Percentiles rank a stretch among this genome's conserved stretches.
phyloP scores from a whole-genome alignment of 2,329 filamentous ascomycete genomes.

The Diaporthe australafricana region DNA sequence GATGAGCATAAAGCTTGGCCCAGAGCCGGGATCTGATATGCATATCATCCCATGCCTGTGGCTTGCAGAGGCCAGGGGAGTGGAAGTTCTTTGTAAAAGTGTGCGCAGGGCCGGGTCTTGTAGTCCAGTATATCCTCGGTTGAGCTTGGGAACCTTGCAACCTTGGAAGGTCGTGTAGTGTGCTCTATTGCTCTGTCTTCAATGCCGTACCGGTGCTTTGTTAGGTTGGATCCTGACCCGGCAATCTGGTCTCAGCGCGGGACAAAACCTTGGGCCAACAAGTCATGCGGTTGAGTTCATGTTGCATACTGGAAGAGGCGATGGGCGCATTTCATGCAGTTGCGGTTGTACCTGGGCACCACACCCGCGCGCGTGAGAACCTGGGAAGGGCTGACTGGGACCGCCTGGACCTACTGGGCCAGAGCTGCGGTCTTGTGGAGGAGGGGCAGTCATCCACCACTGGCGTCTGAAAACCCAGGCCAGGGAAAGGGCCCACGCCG shows the following conservation, averaged over 20 bases:
- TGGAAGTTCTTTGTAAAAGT: not conserved
- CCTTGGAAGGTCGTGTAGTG: not conserved
- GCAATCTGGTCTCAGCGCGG: not conserved
- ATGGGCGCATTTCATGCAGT: constrained; percentile 18
- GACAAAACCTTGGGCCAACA: constrained; percentile 18
- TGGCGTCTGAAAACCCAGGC: constrained; percentile 26
- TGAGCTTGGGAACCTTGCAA: not conserved
- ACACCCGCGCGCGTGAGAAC: not conserved
- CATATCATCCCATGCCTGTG: constrained; percentile 21
- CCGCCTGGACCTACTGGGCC: constrained; percentile 3
- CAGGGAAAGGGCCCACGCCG: constrained; percentile 20
- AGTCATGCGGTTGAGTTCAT: not conserved
- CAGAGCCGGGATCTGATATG: constrained; percentile 4
- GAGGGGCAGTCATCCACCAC: constrained; percentile 23
- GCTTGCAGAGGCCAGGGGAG: not conserved
- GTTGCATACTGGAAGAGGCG: not conserved
- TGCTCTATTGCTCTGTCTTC: not conserved
- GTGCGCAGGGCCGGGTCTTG: not conserved
- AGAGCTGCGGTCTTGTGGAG: constrained; percentile 1
- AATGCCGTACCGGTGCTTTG: not conserved
- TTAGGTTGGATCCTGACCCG: constrained; percentile 13
- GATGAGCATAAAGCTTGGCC: constrained; percentile 8
- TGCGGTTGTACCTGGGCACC: constrained; percentile 12
- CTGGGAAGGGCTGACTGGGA: constrained; percentile 6
- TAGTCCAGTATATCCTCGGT: not conserved